Percentiles rank a stretch among this genome's conserved stretches.
Evolutionary conservation across 2,329 filamentous ascomycete genomes (phyloP).

Genomic region (Verticillium zaregamsianum): DNA sequence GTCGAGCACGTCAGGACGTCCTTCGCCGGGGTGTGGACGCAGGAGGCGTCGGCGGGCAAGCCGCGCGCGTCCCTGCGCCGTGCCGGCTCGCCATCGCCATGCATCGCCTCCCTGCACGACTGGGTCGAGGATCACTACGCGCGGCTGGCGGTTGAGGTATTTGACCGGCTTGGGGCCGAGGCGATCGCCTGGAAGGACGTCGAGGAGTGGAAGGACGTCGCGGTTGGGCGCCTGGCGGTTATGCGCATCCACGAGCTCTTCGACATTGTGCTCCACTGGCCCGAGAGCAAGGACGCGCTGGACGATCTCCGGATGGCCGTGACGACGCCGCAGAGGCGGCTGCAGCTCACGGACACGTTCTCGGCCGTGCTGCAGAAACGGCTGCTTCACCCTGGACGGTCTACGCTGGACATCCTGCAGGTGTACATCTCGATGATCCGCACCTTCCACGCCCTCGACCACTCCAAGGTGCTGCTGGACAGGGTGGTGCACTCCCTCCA

Average conservation of each 20-base stretch:
- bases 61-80: conserved; percentile 14
- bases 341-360: conserved; percentile 68
- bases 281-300: conserved; percentile 64
- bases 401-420: conserved; percentile 70
- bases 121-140: conserved; percentile 69
- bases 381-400: conserved; percentile 70
- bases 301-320: conserved; percentile 70
- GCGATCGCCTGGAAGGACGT: conserved; percentile 51
- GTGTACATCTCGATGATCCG: conserved; percentile 78
- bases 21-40: conserved; percentile 59
- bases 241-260: conserved; percentile 70
- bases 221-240: conserved; percentile 62
- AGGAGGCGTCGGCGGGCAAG: conserved; percentile 10
- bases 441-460: conserved; percentile 70
- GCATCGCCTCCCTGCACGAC: conserved; percentile 54
- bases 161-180: conserved; percentile 40
- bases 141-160: conserved; percentile 59
- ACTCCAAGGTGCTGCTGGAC: conserved; percentile 72
- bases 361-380: conserved; percentile 60
- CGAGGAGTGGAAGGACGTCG: conserved; percentile 67
- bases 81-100: conserved; percentile 39
- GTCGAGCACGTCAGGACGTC: conserved; percentile 56
- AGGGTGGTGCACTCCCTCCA: conserved; percentile 70
- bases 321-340: conserved; percentile 62
- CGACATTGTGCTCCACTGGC: conserved; percentile 75